Base-by-base conservation (phyloP, 1,139 yeast genomes). In the Yamadazyma mexicana region DNA sequence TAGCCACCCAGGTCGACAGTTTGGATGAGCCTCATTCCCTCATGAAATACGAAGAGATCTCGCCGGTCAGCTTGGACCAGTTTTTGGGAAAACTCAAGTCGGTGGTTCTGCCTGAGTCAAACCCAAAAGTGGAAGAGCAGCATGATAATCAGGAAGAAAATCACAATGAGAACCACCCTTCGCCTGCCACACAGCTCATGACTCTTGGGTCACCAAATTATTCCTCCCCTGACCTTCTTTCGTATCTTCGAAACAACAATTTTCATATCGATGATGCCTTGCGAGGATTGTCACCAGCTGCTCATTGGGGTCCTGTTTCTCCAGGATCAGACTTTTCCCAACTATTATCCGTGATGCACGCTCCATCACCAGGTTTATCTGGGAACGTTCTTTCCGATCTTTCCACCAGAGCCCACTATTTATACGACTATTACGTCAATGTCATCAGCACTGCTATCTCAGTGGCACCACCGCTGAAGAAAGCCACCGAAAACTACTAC, bases 361-460 rank as follows among this genome's bases (percentile, higher is more conserved):
- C 33, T 14, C 48, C 47, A 5, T 35, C 45, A 10, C 45, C 48
- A 6, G 30, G 33, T 12, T 31, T 39, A 5, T 38, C 33, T 12
- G 41, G 39, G 3, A 33, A 27, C 24, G 17, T 28, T 4, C 26
- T 40, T 8, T 15, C 42, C 3, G 43, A 39, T 15, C 32, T 45
- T n/a, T 35, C 42, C 10, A 16, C 34, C 7, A 37, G 40, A 23
- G 40, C 49, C 4, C 36, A 31, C 30, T 58, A 67, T 45, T 62
- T 85, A 16, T 85, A 81, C 55, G 79, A 79, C 40, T 85, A 85
- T 54, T 87, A 83, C 56, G 74, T 80, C 33, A 79, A 80, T 43
- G 74, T 73, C 24, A 65, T 85, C 37, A 77, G 86, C 5, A 65
- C 66, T 12, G 68, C 78, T 39, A 76, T 84, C 11, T 79, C 86